A percentile compares a stretch with the other conserved stretches of the same genome.
These are phyloP conservation scores for Funneliformis caledonium DNA, from an alignment of 371 early-diverging fungal genomes.

Conservation along the genomic window DNA sequence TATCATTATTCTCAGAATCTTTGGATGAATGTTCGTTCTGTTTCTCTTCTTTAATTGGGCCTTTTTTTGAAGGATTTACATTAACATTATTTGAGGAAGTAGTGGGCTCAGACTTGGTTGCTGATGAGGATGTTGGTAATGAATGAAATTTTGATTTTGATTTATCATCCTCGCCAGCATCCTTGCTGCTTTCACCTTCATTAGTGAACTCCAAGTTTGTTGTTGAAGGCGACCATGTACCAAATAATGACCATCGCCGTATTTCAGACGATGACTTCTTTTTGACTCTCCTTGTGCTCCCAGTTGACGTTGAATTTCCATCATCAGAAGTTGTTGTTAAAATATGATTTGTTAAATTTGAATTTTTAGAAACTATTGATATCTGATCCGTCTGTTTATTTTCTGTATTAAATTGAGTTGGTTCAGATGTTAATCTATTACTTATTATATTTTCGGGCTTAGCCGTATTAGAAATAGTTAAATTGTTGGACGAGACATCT, in stretches of 20 bases:
- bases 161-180: background rate
- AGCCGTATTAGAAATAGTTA: too few species aligned
- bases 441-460: background rate
- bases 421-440: background rate
- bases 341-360: background rate
- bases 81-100: background rate
- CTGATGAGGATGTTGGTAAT: background rate
- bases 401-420: background rate
- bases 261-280: slow-evolving; percentile 24
- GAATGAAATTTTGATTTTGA: background rate
- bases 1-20: background rate
- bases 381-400: background rate
- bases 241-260: slow-evolving; percentile 31
- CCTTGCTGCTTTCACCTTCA: background rate
- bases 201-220: background rate
- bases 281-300: background rate
- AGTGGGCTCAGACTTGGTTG: background rate
- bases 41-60: background rate
- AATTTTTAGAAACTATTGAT: background rate
- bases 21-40: background rate
- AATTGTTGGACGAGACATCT: background rate
- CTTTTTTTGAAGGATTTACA: background rate
- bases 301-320: background rate
- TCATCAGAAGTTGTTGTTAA: background rate
- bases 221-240: slow-evolving; percentile 21